These are phyloP conservation scores for Trametes hirsuta DNA, from an alignment of 1,284 basidiomycete species.

Conservation along the genomic window DNA sequence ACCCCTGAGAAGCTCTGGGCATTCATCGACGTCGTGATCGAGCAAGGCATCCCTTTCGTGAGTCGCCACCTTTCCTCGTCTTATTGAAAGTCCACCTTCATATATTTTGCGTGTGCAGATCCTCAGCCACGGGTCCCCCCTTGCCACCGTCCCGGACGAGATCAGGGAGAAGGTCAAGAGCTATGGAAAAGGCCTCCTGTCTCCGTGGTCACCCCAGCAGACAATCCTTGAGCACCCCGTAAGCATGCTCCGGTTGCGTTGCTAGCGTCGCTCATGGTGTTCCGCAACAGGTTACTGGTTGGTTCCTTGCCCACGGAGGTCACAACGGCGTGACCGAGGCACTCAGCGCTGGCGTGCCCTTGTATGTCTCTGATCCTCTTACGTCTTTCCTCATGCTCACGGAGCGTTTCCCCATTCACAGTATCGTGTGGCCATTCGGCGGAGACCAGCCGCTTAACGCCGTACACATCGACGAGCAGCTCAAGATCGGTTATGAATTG, in stretches of 20 bases:
- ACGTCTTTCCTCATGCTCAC: not conserved
- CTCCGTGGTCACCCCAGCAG: conserved; percentile 30
- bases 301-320: conserved; percentile 28
- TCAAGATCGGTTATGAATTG: conserved; percentile 30
- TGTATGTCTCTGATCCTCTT: conserved; percentile 10
- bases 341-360: conserved; percentile 20
- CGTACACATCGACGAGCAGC: conserved; percentile 23
- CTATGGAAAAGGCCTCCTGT: conserved; percentile 25
- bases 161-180: conserved; percentile 22
- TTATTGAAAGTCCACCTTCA: not conserved
- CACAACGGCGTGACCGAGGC: conserved; percentile 29
- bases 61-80: not conserved
- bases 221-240: conserved; percentile 30
- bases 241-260: not conserved
- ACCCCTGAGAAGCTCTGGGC: conserved; percentile 25
- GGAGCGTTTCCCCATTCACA: not conserved
- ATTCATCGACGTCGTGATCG: conserved; percentile 26
- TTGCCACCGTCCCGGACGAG: conserved; percentile 19
- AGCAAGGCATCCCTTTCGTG: conserved; percentile 24
- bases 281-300: conserved; percentile 20
- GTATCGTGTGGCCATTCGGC: conserved; percentile 32
- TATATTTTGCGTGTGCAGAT: conserved; percentile 17
- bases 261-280: not conserved
- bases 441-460: conserved; percentile 32
- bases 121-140: conserved; percentile 26